These are phyloP conservation scores for Sporothrix luriei DNA, from an alignment of 2,329 filamentous ascomycete species.

Conservation along the genomic window DNA sequence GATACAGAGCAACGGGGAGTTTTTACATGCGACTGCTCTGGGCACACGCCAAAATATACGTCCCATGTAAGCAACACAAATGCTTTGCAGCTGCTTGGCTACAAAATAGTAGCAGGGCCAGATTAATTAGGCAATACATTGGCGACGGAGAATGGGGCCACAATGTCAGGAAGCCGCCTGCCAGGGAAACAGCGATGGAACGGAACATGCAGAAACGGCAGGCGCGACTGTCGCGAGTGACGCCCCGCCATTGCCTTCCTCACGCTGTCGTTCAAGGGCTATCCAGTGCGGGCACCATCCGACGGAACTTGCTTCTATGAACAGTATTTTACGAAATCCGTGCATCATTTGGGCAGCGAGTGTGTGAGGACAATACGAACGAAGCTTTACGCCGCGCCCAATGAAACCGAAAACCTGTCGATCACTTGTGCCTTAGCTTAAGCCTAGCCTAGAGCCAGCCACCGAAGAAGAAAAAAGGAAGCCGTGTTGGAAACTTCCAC, in stretches of 20 bases:
- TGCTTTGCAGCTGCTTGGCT: background rate
- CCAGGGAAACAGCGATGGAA: background rate
- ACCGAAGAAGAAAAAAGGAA: conserved; percentile 21
- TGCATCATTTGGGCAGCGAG: no score
- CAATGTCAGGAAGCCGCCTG: background rate
- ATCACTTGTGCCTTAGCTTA: conserved; percentile 19
- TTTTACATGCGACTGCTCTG: background rate
- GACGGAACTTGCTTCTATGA: background rate
- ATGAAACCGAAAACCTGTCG: conserved; percentile 17
- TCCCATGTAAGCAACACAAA: background rate
- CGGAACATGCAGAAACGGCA: background rate
- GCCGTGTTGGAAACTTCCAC: conserved; percentile 3
- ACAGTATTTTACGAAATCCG: no score
- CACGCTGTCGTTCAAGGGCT: background rate
- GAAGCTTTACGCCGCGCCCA: background rate
- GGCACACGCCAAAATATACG: background rate
- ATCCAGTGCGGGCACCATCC: background rate
- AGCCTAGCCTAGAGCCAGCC: conserved; percentile 18
- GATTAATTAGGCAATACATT: background rate
- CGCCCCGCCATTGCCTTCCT: background rate
- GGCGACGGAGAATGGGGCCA: background rate
- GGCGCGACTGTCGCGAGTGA: background rate
- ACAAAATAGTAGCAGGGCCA: conserved; percentile 8
- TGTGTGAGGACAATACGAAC: background rate
- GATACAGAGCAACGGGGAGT: background rate